Percentiles rank a stretch among this genome's conserved stretches.
These are phyloP conservation scores for Spirogloea muscicola DNA, from an alignment of 139 green algal genomes.

Conservation along the genomic window DNA sequence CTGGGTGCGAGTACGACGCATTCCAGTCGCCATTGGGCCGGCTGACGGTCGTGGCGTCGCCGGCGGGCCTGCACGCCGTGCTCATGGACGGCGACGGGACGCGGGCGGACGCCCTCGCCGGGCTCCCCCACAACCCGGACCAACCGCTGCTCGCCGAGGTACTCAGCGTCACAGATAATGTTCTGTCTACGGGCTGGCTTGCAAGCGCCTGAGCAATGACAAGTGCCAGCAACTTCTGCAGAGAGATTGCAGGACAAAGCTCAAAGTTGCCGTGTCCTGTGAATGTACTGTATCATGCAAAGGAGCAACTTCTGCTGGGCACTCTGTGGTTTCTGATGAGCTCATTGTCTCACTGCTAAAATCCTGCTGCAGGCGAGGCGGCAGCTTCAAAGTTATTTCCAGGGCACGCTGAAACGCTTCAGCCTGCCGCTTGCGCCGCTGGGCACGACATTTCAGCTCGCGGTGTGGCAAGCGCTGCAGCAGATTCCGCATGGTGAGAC, in stretches of 20 bases:
- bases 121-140: too few species aligned
- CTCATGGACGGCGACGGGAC: too few species aligned
- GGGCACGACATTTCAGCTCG: constrained; percentile 1
- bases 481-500: constrained; percentile 5
- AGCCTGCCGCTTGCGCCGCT: constrained; percentile 4
- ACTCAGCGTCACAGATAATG: too few species aligned
- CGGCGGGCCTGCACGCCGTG: constrained; percentile 2
- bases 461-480: neutral
- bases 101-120: too few species aligned
- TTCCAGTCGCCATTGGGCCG: constrained; percentile 8
- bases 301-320: neutral
- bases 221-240: too few species aligned
- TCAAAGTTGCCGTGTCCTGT: too few species aligned
- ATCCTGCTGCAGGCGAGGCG: neutral
- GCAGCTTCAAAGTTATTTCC: constrained; percentile 2
- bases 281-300: too few species aligned
- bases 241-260: too few species aligned
- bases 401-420: neutral
- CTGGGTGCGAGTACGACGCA: neutral
- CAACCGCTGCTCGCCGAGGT: too few species aligned
- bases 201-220: too few species aligned
- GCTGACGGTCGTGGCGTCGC: constrained; percentile 1
- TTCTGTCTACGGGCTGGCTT: too few species aligned
- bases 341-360: neutral
- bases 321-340: neutral